These are phyloP conservation scores for Fusarium tanahbumbuense DNA, from an alignment of 2,329 filamentous ascomycete species.

Conservation along the genomic window DNA sequence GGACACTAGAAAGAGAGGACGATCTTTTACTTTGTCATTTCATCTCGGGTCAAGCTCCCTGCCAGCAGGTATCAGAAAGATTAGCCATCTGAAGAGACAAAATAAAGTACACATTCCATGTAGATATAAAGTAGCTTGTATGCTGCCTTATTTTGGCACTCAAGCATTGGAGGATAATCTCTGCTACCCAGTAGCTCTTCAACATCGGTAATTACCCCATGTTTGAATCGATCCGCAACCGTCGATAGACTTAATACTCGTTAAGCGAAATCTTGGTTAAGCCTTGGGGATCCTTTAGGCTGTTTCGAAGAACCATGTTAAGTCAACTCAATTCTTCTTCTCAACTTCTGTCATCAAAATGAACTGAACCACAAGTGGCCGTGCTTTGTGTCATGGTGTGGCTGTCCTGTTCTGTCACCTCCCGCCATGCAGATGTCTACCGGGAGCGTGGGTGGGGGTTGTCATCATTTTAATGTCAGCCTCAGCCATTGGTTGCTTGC, in stretches of 20 bases:
- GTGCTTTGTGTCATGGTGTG: constrained; percentile 29
- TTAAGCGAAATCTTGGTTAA: constrained; percentile 27
- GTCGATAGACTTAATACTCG: constrained; percentile 1
- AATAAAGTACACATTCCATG: background rate
- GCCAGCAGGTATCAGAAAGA: background rate
- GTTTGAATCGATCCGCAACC: constrained; percentile 11
- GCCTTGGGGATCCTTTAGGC: background rate
- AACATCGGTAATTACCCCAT: constrained; percentile 24
- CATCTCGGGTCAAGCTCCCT: background rate
- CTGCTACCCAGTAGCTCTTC: background rate
- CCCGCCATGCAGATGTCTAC: constrained; percentile 32
- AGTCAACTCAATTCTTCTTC: background rate
- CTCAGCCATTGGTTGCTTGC: constrained; percentile 25
- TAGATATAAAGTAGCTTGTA: background rate
- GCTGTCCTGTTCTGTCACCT: constrained; percentile 15
- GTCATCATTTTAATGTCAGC: constrained; percentile 31
- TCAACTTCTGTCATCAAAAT: background rate
- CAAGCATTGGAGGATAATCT: background rate
- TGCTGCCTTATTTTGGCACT: background rate
- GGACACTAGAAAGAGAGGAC: background rate
- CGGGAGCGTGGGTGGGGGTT: constrained; percentile 6
- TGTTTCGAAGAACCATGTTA: background rate
- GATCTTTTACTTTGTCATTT: constrained; percentile 11
- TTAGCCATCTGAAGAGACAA: background rate
- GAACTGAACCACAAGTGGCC: constrained; percentile 17